Base-by-base conservation (phyloP, 257 asterid genomes). In the Plantago elongata region DNA sequence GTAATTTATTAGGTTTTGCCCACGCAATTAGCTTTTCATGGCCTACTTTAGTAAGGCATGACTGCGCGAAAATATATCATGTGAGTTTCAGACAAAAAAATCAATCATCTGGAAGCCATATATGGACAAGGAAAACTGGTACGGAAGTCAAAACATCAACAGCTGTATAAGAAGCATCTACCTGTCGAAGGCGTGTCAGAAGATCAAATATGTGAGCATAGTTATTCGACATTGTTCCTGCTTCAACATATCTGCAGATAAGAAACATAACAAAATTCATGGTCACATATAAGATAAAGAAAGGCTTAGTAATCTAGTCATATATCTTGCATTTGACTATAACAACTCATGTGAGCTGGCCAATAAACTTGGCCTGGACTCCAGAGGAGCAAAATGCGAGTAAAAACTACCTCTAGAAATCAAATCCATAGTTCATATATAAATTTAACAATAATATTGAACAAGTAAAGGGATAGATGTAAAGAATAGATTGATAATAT, bases 201-300 rank as follows among this genome's bases (percentile, higher is more conserved):
- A 91, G 95, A 74, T 86, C 95, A 79, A 92, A 84, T 66, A 88
- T 92, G 81, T 92, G 96, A 30, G 98, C 98, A 63, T 88, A 92
- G 79, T 88, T 91, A 73, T 91, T 91, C 88, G 79, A 59, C 73
- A 86, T 70, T 1, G 95, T 92, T 40, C 87, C 94, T 15, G 84
- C 87, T 22, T 79, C 81, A 54, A 91, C 69, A 57, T 86, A 91
- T 67, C 96, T 91, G 95, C 84, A 79, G 37, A 40, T 50, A 64
- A 45, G 57, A 34, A 6, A 34, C 5, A 6, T 1, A 34, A 34
- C 40, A 34, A 1, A 3, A 1, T 34, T 34, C 8, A 4, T 1
- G 40, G 8, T 6, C 40, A 34, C 40, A 34, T 6, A 34, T 6
- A 34, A 34, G 40, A 34, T 7, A 34, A 34, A 34, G 40, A 34